These are phyloP conservation scores for Yamadazyma taylorii DNA, from an alignment of 1,139 yeast genomes.

Conservation along the genomic window DNA sequence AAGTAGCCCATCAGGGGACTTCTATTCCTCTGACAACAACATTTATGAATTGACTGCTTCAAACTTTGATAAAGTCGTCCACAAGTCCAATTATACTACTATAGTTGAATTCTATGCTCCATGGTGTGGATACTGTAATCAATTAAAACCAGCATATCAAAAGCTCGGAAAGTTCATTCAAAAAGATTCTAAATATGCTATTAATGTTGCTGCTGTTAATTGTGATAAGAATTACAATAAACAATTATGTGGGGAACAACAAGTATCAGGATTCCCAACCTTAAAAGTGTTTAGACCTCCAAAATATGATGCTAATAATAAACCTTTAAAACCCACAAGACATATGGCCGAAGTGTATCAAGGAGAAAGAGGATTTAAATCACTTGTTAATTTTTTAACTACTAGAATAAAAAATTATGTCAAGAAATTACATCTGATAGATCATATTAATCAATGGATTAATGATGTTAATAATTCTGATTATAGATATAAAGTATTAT, in stretches of 20 bases:
- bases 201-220: slow-evolving; percentile 80
- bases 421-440: slow-evolving; percentile 41
- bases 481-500: slow-evolving; percentile 30
- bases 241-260: slow-evolving; percentile 65
- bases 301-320: slow-evolving; percentile 38
- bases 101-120: slow-evolving; percentile 95
- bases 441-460: slow-evolving; percentile 12
- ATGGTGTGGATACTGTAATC: slow-evolving; percentile 87
- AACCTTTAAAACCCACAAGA: slow-evolving; percentile 19
- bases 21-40: slow-evolving; percentile 36
- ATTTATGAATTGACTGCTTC: slow-evolving; percentile 57
- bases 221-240: slow-evolving; percentile 75
- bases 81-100: slow-evolving; percentile 71
- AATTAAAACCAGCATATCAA: slow-evolving; percentile 54
- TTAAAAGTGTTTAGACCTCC: slow-evolving; percentile 80
- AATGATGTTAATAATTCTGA: slow-evolving; percentile 19
- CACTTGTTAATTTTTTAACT: slow-evolving; percentile 58
- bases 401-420: slow-evolving; percentile 74
- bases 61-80: slow-evolving; percentile 65
- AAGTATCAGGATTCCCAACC: slow-evolving; percentile 79
- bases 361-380: slow-evolving; percentile 65
- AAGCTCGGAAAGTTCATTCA: slow-evolving; percentile 63
- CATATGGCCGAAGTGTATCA: slow-evolving; percentile 66
- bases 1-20: slow-evolving; percentile 12
- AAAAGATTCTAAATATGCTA: slow-evolving; percentile 49